Conservation (phyloP, 768 basidiomycete species). For the Leccinum subgranulosum region DNA sequence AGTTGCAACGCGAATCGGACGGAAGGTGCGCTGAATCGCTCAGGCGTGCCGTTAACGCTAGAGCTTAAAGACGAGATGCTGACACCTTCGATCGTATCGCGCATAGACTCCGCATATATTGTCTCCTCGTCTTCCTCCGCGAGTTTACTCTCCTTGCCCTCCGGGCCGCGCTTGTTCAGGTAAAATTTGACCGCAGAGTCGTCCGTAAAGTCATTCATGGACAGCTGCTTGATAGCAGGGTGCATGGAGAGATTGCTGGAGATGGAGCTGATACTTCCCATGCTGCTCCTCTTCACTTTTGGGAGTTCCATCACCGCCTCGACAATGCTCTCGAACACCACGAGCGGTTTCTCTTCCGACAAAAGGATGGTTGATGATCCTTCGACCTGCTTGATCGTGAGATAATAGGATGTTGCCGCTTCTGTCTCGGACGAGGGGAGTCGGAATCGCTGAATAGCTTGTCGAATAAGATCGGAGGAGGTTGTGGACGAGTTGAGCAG, state of each 20-base stretch:
- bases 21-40: conserved; percentile 80
- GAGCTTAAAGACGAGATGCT: conserved; percentile 19
- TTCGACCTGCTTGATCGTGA: conserved; percentile 92
- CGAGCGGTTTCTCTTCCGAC: conserved; percentile 77
- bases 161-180: conserved; percentile 61
- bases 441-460: conserved; percentile 93
- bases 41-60: conserved; percentile 51
- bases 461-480: conserved; percentile 78
- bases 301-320: conserved; percentile 78
- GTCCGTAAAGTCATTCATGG: conserved; percentile 98
- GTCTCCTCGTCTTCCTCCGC: conserved; percentile 44
- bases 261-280: conserved; percentile 93
- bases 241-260: conserved; percentile 90
- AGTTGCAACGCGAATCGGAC: conserved; percentile 84
- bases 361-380: conserved; percentile 76
- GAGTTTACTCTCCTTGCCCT: conserved; percentile 43
- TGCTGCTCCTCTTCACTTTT: conserved; percentile 88
- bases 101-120: conserved; percentile 35
- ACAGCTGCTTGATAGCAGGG: conserved; percentile 84
- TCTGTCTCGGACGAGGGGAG: conserved; percentile 58
- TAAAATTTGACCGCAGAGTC: conserved; percentile 98
- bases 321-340: conserved; percentile 82
- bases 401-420: conserved; percentile 65
- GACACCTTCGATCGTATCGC: conserved; percentile 29
- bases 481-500: conserved; percentile 85